These are phyloP conservation scores for Hyphopichia fennica DNA, from an alignment of 1,139 yeast species.

Conservation along the genomic window DNA sequence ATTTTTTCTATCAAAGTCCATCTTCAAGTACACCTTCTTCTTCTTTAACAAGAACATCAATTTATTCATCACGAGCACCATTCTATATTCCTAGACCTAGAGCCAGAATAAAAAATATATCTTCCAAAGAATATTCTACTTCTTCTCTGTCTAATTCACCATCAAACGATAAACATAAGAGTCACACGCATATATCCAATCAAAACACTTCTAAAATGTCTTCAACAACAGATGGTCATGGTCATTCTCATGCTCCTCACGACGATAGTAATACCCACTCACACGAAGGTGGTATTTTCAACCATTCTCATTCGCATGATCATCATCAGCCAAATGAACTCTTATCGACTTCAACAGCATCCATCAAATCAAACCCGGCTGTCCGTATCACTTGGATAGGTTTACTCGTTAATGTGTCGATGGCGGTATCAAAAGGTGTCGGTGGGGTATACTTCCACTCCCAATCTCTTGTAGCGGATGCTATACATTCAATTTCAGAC, in stretches of 20 bases:
- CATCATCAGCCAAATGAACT: slow-evolving; percentile 45
- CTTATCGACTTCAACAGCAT: slow-evolving; percentile 26
- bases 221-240: neutral
- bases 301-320: slow-evolving; percentile 33
- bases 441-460: slow-evolving; percentile 95
- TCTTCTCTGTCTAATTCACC: neutral
- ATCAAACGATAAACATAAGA: too few relatives aligned
- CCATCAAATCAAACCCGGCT: slow-evolving; percentile 66
- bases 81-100: neutral
- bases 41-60: neutral
- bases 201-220: too few relatives aligned
- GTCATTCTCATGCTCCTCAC: slow-evolving; percentile 28
- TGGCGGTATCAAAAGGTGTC: slow-evolving; percentile 82
- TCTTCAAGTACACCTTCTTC: neutral
- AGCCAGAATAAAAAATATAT: neutral
- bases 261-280: slow-evolving; percentile 20
- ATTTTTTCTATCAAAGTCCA: neutral
- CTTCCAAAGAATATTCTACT: neutral
- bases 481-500: slow-evolving; percentile 89
- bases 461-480: slow-evolving; percentile 90
- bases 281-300: slow-evolving; percentile 15
- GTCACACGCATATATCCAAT: too few relatives aligned
- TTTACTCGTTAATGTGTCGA: slow-evolving; percentile 72
- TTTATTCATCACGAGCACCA: neutral
- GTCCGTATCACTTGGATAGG: slow-evolving; percentile 95